Conservation (phyloP, 345 rosid genomes). For the Erodium maritimum region DNA sequence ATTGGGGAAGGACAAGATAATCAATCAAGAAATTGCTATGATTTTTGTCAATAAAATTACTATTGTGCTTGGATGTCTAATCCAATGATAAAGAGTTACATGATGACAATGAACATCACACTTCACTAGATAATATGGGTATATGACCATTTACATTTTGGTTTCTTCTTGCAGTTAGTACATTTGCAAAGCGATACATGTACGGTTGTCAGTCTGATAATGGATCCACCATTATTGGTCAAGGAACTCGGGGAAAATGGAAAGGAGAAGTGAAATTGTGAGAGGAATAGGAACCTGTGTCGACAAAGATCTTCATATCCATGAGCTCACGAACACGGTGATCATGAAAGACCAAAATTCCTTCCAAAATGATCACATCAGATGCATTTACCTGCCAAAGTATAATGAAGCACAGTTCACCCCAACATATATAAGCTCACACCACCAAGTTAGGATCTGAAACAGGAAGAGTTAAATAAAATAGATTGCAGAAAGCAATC, state of each 20-base stretch:
- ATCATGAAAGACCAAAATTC: conserved; percentile 17
- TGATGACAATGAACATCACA: neutral
- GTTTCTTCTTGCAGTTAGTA: neutral
- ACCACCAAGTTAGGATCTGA: too few species aligned
- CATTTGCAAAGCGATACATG: neutral
- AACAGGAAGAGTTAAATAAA: too few species aligned
- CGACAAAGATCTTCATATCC: conserved; percentile 22
- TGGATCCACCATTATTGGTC: neutral
- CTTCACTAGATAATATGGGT: neutral
- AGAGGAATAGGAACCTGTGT: conserved; percentile 14
- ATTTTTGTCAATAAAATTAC: too few species aligned
- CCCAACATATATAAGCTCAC: neutral
- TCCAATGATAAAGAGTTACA: neutral
- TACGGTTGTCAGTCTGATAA: neutral
- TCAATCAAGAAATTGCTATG: neutral
- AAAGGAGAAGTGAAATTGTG: neutral
- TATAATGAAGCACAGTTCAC: neutral
- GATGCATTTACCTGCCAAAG: conserved; percentile 19
- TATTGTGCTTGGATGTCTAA: neutral
- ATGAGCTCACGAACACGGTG: conserved; percentile 18
- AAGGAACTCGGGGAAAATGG: neutral
- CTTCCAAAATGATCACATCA: conserved; percentile 19
- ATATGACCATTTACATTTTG: neutral
- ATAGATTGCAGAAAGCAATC: neutral
- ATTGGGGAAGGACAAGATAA: too few species aligned